Percentiles rank a stretch among this genome's conserved stretches.
These are phyloP conservation scores for Malus hybrid DNA, from an alignment of 331 rosid genomes.

Conservation along the genomic window DNA sequence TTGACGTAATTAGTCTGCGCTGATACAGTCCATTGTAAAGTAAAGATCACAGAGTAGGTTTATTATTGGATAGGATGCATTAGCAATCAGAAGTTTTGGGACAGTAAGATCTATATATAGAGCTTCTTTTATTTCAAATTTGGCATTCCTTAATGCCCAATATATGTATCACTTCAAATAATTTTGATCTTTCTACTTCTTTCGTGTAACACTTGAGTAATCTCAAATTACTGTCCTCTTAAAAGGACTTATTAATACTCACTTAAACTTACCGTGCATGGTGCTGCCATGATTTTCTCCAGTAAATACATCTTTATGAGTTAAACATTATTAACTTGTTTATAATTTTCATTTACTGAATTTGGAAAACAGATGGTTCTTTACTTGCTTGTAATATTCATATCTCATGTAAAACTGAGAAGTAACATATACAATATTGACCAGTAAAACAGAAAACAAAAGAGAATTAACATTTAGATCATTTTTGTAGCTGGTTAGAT, in stretches of 20 bases:
- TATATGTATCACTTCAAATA: neutral
- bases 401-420: too few relatives aligned
- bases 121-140: too few relatives aligned
- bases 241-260: neutral
- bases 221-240: neutral
- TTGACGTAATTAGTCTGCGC: slow-evolving; percentile 4
- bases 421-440: too few relatives aligned
- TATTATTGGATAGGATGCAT: slow-evolving; percentile 14
- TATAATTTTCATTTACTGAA: neutral
- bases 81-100: slow-evolving; percentile 5
- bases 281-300: neutral
- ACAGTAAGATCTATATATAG: neutral
- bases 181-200: neutral
- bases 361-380: neutral
- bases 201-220: neutral
- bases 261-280: neutral
- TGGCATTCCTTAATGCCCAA: neutral
- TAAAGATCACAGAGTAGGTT: slow-evolving; percentile 17
- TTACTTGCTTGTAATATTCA: neutral
- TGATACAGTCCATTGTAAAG: slow-evolving; percentile 21
- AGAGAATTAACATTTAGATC: neutral
- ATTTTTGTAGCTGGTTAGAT: neutral
- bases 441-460: too few relatives aligned
- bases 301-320: neutral
- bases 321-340: neutral